Evolutionary conservation across 305 asterid species (phyloP), one percentile per base, ranked within the genome.

Genomic region (Fraxinus paxiana): DNA sequence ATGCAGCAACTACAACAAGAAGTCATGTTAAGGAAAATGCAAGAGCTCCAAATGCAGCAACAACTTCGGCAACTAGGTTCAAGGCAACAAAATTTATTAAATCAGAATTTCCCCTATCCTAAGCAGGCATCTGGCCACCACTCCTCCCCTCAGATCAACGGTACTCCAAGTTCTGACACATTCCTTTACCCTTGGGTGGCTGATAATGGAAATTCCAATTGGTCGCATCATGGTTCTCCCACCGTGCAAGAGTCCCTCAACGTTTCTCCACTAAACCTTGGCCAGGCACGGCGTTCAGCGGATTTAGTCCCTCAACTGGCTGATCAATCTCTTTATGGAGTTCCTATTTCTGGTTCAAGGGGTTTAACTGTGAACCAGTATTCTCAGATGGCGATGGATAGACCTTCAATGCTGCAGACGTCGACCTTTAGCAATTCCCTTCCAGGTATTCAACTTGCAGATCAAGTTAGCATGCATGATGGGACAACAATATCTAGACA

Each of bases 1-100:
- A 87, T 92, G 89, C 97, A 93, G 82, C 97, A 90, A 84, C 83
- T 91, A 77, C 98, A 92, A 72, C 98, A 95, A 78, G 94, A 95
- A 85, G 82, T 87, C 75, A 87, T 92, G 91, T 79, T 90, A 75
- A 90, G 91, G 92, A 93, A 88, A 88, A 89, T 95, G 97, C 98
- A 95, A 81, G 99, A 94, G 87, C 84, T 90, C 85, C 99, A 90
- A 81, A 89, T 90, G 87, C 97, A 91, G 88, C 97, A 91, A 81
- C 94, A 91, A 83, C 85, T 87, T 84, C 90, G 73, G 83, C 98
- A 91, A 82, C 82, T 86, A 76, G 94, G 89, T 83, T 80, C 84
- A 10, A 87, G 92, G 83, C 91, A 84, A 73, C 94, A 90, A 33
- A 83, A 87, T 89, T 54, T 87, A 67, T 77, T 84, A 30, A 89